Evolutionary conservation across 2,329 filamentous ascomycete genomes (phyloP).

Genomic region (Microsporum audouinii): DNA sequence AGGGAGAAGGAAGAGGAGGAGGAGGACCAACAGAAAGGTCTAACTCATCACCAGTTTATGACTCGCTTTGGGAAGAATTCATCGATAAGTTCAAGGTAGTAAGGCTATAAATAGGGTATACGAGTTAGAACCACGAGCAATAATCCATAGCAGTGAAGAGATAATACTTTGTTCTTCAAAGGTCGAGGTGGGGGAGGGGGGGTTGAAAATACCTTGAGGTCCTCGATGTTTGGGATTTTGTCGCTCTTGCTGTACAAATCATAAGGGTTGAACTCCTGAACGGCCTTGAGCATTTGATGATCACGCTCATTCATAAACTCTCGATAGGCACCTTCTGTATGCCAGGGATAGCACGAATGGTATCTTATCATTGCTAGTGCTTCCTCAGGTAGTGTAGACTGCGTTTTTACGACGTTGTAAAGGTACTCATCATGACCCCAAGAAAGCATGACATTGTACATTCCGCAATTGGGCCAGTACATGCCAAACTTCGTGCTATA

Average conservation of each 20-base stretch:
- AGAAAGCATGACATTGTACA: constrained; percentile 79
- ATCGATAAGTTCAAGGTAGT: constrained; percentile 59
- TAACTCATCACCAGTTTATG: constrained; percentile 47
- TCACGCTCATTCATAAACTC: constrained; percentile 80
- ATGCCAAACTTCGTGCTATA: constrained; percentile 70
- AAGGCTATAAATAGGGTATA: constrained; percentile 37
- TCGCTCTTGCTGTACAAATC: constrained; percentile 90
- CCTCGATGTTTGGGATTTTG: constrained; percentile 61
- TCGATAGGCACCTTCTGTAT: constrained; percentile 65
- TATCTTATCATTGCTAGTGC: constrained; percentile 87
- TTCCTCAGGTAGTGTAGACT: constrained; percentile 66
- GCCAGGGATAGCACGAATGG: constrained; percentile 90
- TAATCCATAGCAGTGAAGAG: not conserved
- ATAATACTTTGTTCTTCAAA: not conserved
- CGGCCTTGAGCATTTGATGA: constrained; percentile 64
- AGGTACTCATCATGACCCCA: constrained; percentile 54
- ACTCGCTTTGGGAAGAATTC: constrained; percentile 55
- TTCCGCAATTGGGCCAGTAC: constrained; percentile 64
- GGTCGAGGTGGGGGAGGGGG: constrained; percentile 12
- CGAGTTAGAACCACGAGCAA: not conserved
- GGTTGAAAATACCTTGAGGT: constrained; percentile 51
- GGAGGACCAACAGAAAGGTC: not conserved
- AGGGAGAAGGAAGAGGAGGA: not conserved
- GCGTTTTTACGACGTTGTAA: constrained; percentile 76
- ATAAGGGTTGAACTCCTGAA: constrained; percentile 82